Evolutionary conservation across 768 basidiomycete genomes (phyloP).

Genomic region (Rhizopogon sp.): DNA sequence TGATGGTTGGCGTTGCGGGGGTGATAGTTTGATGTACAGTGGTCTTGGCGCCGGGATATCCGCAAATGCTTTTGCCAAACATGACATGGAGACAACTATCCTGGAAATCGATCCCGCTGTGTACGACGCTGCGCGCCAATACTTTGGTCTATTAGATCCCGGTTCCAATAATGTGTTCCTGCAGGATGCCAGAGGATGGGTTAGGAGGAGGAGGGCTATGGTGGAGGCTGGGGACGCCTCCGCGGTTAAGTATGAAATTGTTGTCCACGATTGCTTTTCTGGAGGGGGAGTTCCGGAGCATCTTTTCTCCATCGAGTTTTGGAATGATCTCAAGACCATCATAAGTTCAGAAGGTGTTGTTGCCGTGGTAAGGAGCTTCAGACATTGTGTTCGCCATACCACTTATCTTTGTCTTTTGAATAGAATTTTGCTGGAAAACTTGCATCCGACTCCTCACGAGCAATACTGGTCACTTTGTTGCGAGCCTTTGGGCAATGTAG

Average conservation of each 20-base stretch:
- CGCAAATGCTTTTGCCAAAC: conserved; percentile 66
- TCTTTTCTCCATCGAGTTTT: conserved; percentile 82
- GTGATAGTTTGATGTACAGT: conserved; percentile 35
- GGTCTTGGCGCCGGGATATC: conserved; percentile 87
- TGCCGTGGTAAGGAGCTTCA: conserved; percentile 59
- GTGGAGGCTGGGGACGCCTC: conserved; percentile 16
- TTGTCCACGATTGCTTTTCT: conserved; percentile 91
- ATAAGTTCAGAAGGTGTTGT: conserved; percentile 71
- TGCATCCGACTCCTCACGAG: conserved; percentile 53
- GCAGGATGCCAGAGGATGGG: conserved; percentile 73
- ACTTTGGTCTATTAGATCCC: conserved; percentile 74
- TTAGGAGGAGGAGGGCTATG: conserved; percentile 34
- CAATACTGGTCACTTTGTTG: conserved; percentile 67
- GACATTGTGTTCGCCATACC: not conserved
- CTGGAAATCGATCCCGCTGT: conserved; percentile 95
- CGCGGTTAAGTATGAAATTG: conserved; percentile 49
- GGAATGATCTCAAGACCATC: conserved; percentile 59
- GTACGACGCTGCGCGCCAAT: conserved; percentile 72
- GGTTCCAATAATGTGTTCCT: conserved; percentile 58
- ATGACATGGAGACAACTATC: conserved; percentile 69
- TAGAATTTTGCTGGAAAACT: conserved; percentile 85
- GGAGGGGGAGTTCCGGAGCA: conserved; percentile 88
- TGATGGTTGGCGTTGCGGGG: not conserved
- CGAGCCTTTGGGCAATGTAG: conserved; percentile 75
- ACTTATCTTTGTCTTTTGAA: not conserved